Base-by-base conservation (phyloP, 2,329 filamentous ascomycete genomes). In the Phialophora macrospora region DNA sequence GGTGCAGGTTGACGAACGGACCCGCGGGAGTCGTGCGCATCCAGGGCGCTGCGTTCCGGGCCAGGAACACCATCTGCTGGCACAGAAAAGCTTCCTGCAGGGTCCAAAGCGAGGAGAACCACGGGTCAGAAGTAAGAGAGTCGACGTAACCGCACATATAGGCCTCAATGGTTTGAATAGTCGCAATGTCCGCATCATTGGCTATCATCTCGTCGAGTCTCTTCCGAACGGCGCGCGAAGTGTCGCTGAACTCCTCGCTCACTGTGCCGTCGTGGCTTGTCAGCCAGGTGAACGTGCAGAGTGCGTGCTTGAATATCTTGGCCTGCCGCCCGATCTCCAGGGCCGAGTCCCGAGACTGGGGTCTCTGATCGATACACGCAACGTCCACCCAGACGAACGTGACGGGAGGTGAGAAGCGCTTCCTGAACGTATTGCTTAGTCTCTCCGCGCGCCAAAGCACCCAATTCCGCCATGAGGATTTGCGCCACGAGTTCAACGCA, bases 311-410 rank as follows among this genome's bases (percentile, higher is more conserved):
- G 24, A 52, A 52, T 11, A 52, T 52, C 49, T 28, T 24, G 12
- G 49, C 49, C 49, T 52, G 49, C 14, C 49, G 49, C 11, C 49
- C 49, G 49, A 52, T 52, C 22, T 52, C 49, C 49, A 14, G 14
- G 11, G 20, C 49, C 14, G 49, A n/a, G 20, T 24, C 49, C 49
- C 14, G 12, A 0, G 20, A 24, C 5, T 52, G 12, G 49, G 12
- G n/a, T 28, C 49, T 14, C 24, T 52, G 49, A 24, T 24, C 20
- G 26, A 52, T 52, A 17, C 49, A 52, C 14, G 20, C 49, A 22
- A 52, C 24, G 49, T 52, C 49, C 4, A 52, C 49, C 49, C 49
- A 52, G 8, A 26, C 22, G 24, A 52, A 52, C 14, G n/a, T n/a
- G 26, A 48, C 20, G 17, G 17, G 44, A 48, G 44, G 17, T 20